Base-by-base conservation (phyloP, 2,329 filamentous ascomycete genomes). In the Macrophomina phaseolina region DNA sequence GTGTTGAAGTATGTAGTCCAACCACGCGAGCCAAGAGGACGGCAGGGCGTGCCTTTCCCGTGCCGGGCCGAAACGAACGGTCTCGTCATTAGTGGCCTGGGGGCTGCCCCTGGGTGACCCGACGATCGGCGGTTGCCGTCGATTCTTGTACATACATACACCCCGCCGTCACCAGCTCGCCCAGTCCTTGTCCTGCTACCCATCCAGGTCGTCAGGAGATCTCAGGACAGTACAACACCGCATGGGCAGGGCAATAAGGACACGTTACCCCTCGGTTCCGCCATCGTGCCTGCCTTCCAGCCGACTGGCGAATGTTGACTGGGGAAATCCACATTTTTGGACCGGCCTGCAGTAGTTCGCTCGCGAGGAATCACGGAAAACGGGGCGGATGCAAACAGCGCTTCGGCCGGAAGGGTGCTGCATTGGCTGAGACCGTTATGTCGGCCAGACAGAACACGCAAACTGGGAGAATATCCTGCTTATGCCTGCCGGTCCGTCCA, bases 211-310 rank as follows among this genome's bases (percentile, higher is more conserved):
- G 18, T 62, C 58, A 62, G 45, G 58, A 62, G 58, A 62, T 45
- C 58, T 62, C 58, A 36, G 9, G n/a, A 38, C 16, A 11, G 38
- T 6, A 14, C 23, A 49, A 36, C 45, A 18, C 11, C 12, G n/a
- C n/a, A 46, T 11, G 32, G 23, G 55, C 40, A 34, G 5, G 5
- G 16, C 16, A n/a, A 30, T 5, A n/a, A 42, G 45, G 30, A 36
- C 58, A 62, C 58, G 58, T 49, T 49, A 62, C 38, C 30, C 58
- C 30, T 62, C 58, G 58, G 58, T 16, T 36, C 11, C n/a, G 23
- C 16, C 45, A 11, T 45, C 12, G 9, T 2, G 14, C 14, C 48
- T 12, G 16, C 42, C 49, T 53, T 14, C 5, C 38, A n/a, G 4
- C 55, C 28, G 56, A 14, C 9, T 34, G n/a, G 16, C 42, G 8